Evolutionary conservation across 441 rosid genomes (phyloP).

Genomic region (Erodium texanum): DNA sequence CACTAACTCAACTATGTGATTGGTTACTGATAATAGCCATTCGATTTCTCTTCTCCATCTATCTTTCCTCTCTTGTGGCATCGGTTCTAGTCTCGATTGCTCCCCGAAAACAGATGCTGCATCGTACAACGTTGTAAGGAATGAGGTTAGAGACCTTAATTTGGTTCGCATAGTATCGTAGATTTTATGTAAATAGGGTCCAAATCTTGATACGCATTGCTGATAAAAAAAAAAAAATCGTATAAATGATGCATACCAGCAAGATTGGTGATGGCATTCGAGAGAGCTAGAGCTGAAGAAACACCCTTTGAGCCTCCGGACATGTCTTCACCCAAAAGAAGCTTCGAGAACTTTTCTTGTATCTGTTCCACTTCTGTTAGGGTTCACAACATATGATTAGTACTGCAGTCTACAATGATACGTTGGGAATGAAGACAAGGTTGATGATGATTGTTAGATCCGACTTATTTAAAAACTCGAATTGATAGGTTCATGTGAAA

Average conservation of each 20-base stretch:
- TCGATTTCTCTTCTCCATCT: conserved; percentile 82
- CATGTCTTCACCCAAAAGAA: conserved; percentile 94
- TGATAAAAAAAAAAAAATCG: no score
- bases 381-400: no score
- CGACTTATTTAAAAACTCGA: no score
- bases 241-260: conserved; percentile 39
- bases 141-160: background rate
- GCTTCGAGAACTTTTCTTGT: conserved; percentile 76
- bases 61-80: conserved; percentile 54
- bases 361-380: conserved; percentile 60
- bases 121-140: background rate
- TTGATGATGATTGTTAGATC: background rate
- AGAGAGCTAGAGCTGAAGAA: conserved; percentile 84
- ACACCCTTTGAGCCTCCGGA: conserved; percentile 97
- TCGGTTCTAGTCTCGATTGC: conserved; percentile 64
- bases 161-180: no score
- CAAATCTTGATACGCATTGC: no score
- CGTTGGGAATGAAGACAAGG: background rate
- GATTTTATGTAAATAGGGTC: no score
- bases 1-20: conserved; percentile 76
- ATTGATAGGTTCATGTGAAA: no score
- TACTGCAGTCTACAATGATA: no score
- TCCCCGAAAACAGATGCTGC: conserved; percentile 82
- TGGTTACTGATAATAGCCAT: conserved; percentile 82
- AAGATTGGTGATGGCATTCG: conserved; percentile 85